Conservation (phyloP, 441 rosid genomes). For the Gossypium davidsonii region DNA sequence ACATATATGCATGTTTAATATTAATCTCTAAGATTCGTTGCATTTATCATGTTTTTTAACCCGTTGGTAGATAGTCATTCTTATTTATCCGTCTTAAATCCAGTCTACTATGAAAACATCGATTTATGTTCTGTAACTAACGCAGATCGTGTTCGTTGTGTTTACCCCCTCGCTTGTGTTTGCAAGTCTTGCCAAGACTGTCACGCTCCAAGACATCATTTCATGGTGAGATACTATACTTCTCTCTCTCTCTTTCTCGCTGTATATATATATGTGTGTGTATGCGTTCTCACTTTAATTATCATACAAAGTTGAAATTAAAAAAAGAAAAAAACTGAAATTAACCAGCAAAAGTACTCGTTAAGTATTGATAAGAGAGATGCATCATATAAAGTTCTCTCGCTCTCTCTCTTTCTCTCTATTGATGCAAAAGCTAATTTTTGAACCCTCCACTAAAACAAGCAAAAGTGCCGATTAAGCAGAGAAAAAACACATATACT, state of each 20-base stretch:
- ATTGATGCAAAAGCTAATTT: neutral
- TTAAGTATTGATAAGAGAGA: neutral
- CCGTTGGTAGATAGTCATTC: neutral
- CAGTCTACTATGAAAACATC: neutral
- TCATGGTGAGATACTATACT: conserved; percentile 47
- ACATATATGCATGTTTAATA: no score
- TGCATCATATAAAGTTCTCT: no score
- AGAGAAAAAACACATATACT: neutral
- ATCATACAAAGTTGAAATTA: neutral
- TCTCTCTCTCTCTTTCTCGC: neutral
- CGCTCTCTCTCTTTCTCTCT: no score
- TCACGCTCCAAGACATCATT: conserved; percentile 69
- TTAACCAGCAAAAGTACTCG: neutral
- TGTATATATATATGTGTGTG: neutral
- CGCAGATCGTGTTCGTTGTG: conserved; percentile 46
- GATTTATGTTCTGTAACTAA: neutral
- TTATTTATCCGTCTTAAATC: neutral
- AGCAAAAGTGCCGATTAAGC: neutral
- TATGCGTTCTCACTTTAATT: no score
- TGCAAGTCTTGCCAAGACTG: conserved; percentile 76
- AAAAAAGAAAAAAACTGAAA: neutral
- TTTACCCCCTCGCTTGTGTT: conserved; percentile 84
- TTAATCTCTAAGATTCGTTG: neutral
- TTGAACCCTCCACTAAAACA: neutral
- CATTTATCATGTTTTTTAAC: neutral